Evolutionary conservation across 2,329 filamentous ascomycete genomes (phyloP), one percentile per base, ranked within the genome.

Genomic region (Colletotrichum karsti): DNA sequence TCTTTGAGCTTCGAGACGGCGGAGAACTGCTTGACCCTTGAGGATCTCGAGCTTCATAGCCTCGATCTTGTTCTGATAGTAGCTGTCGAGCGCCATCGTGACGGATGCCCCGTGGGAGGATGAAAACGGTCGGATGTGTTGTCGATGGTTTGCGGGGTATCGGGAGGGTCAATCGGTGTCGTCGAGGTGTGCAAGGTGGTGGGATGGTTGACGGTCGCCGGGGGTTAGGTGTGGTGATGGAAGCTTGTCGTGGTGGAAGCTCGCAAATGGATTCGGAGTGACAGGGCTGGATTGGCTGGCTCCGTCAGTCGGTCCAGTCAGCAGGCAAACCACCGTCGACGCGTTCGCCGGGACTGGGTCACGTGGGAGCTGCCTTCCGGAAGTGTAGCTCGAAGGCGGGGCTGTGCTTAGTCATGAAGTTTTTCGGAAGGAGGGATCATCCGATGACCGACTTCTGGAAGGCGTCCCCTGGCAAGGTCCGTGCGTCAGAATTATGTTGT

Each of bases 61-160:
- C 93, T 99, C 96, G 84, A 98, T 98, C 88, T 99, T 99, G 88
- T 98, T 98, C 85, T 96, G 93, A 83, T 97, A 99, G 86, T 98
- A 99, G 83, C 93, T 97, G 83, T 98, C 96, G 84, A 99, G 93
- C 89, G 95, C 95, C 96, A 99, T 99, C 80, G 79, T 91, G 88
- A 81, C 80, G 77, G 71, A 63, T 63, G 63, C 63, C 54, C 57
- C 58, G 48, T 53, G 53, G 42, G 41, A 42, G 53, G 50, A 61
- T 24, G 35, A 12, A 35, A 46, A 7, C 10, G 28, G 59, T 18
- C 18, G 20, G 35, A 22, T 60, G 55, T 46, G 30, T 30, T 28
- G 20, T 51, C 44, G 20, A 44, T 55, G 33, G 20, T 12, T 13
- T 55, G n/a, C 22, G 51, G 18, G n/a, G 20, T 6, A 10, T 26